Evolutionary conservation across 1,284 basidiomycete genomes (phyloP), one percentile per base, ranked within the genome.

Genomic region (Termitomyces sp.): DNA sequence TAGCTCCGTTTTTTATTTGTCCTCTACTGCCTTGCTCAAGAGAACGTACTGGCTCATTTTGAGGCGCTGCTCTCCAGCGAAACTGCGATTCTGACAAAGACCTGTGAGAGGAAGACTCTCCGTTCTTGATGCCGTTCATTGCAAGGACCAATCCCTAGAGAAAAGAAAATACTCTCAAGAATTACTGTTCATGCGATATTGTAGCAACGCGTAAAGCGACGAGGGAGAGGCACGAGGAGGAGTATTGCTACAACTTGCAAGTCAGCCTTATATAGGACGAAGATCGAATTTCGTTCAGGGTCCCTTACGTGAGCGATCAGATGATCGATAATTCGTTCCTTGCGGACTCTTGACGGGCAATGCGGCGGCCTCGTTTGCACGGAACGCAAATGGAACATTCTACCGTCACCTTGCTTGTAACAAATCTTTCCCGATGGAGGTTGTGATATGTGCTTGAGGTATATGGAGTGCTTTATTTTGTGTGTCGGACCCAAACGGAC

Each of bases 291-390:
- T 49, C n/a, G 6, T 38, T 24, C 47, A 38, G 24, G 34, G 47
- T 10, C 24, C 21, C 33, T 48, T 51, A 51, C 50, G 41, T 43
- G 31, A 51, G 41, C 50, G 31, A 51, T 51, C 40, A 43, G 50
- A 43, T 50, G 49, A 50, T 50, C 42, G 42, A 44, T 43, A 51
- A 31, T 38, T 44, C 17, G 42, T 44, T 26, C 51, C 43, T 52
- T 45, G 2, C 9, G 5, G 15, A 5, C 34, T 28, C 33, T 36
- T 38, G 24, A 2, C 1, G 15, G 24, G 12, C 24, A 48, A 48
- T 24, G 34, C 47, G 47, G 34, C 34, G 6, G 34, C 47, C 47
- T 48, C 34, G 47, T 48, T n/a, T 48, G 47, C 34, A 12, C n/a
- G 24, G 21, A 30, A 43, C 36, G n/a, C n/a, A 3, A 19, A 48